A percentile compares a stretch with the other conserved stretches of the same genome.
phyloP scores from a whole-genome alignment of 495 filamentous ascomycete genomes.

The Xylaria sp. region DNA sequence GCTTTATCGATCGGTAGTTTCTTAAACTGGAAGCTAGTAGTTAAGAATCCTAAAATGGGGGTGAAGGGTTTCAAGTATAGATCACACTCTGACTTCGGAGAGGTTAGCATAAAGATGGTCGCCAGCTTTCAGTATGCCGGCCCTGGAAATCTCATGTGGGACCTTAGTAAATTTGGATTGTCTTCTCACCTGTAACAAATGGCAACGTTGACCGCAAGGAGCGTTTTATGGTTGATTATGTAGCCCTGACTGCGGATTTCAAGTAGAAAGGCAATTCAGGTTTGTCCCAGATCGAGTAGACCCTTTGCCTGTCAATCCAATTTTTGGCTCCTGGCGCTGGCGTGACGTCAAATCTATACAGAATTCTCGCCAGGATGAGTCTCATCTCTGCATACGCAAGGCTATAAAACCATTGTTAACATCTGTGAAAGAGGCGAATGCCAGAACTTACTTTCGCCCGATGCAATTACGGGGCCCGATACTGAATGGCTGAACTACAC shows the following conservation, averaged over 20 bases:
- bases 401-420: neutral
- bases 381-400: neutral
- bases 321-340: neutral
- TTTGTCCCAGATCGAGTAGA: neutral
- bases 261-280: neutral
- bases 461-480: constrained; percentile 62
- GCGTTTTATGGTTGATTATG: neutral
- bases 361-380: neutral
- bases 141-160: no score
- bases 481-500: constrained; percentile 57
- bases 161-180: no score
- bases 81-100: no score
- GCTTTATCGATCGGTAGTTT: neutral
- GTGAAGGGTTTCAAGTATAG: no score
- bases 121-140: neutral
- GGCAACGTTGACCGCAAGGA: neutral
- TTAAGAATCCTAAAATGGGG: no score
- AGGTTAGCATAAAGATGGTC: no score
- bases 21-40: neutral
- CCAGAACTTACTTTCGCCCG: neutral
- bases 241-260: neutral
- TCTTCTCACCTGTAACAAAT: neutral
- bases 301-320: constrained; percentile 8
- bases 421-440: neutral
- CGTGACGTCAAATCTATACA: neutral